Base-by-base conservation (phyloP, 2,329 filamentous ascomycete genomes). In the Phialocephala subalpina region DNA sequence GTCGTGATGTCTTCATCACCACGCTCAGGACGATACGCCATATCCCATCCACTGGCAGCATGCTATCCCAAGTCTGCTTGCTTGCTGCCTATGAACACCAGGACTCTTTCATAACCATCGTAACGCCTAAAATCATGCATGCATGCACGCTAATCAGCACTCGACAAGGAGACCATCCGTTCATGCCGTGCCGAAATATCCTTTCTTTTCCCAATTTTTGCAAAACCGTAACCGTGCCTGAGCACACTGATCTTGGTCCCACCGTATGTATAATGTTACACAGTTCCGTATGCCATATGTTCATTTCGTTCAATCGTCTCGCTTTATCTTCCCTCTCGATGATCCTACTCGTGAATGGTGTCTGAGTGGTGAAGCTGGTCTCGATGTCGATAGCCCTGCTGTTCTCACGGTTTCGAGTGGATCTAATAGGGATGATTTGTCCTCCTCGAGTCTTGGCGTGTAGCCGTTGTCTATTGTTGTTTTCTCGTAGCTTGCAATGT, bases 401-500 rank as follows among this genome's bases (percentile, higher is more conserved):
- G 78, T 80, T 58, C 82, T 79, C 7, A 75, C n/a, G 29, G 49
- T 67, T 18, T 73, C 72, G 25, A 77, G 38, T 1, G 74, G 69
- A 67, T 72, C 73, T 14, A 74, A 55, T 60, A 72, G 33, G 38
- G 67, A 72, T 36, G 64, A 63, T 58, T 66, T 70, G n/a, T 71
- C 69, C 35, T 76, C 76, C 52, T 77, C 74, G 35, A 69, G 72
- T 60, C 63, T 72, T 57, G 75, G 75, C 9, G 76, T 77, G 36
- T 73, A 73, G n/a, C 73, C 74, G 58, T 72, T 72, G 62, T 77
- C 76, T 38, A 77, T 77, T 3, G 76, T 77, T 1, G 75, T 78
- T 79, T 97, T 96, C 77, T 97, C 93, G 74, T 91, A 94, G 69
- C 83, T 87, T 56, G 90, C 90, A 67, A 94, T 89, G 69, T 81